Base-by-base conservation (phyloP, 768 basidiomycete genomes). In the Plicaturopsis crispa region DNA sequence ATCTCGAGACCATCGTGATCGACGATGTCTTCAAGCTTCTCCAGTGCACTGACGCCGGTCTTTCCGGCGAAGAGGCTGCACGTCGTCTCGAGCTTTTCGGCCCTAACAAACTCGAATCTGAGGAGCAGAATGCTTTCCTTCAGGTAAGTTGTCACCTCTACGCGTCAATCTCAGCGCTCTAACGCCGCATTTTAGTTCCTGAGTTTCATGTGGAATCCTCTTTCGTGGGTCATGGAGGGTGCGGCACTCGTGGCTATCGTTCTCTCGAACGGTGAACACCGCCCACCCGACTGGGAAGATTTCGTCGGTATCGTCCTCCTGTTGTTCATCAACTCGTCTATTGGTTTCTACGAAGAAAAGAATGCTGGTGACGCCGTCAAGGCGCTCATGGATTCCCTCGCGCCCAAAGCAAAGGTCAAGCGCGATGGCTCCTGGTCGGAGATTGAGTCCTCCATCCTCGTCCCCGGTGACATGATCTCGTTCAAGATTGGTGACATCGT, bases 401-500 rank as follows among this genome's bases (percentile, higher is more conserved):
- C 93, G 4, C 94, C 94, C 57, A 97, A 98, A 68, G 94, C 92
- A 22, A 87, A 85, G 63, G 88, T 90, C 57, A 89, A 78, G 69
- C 92, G 94, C 40, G 73, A 73, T 44, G 87, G 87, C 43, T 53
- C 53, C 24, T 97, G 94, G 94, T 56, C 62, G 14, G 94, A 98
- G 60, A 84, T 97, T 48, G 94, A 98, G 55, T 92, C 90, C 0
- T 50, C 92, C 24, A 74, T 69, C 24, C 79, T 98, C 38, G 92
- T 96, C 24, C 94, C 94, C 35, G 94, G 93, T 57, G 94, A 98
- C 55, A 85, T 96, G 74, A 67, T 98, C 43, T 72, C 91, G 3
- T 98, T 97, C 89, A 98, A 98, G 68, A 97, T 97, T 61, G 94
- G 94, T 69, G 94, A 97, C 54, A 87, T 98, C 47, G 94, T 97